Base-by-base conservation (phyloP, 176 grass and related monocot genomes). In the Oropetium thomaeum region DNA sequence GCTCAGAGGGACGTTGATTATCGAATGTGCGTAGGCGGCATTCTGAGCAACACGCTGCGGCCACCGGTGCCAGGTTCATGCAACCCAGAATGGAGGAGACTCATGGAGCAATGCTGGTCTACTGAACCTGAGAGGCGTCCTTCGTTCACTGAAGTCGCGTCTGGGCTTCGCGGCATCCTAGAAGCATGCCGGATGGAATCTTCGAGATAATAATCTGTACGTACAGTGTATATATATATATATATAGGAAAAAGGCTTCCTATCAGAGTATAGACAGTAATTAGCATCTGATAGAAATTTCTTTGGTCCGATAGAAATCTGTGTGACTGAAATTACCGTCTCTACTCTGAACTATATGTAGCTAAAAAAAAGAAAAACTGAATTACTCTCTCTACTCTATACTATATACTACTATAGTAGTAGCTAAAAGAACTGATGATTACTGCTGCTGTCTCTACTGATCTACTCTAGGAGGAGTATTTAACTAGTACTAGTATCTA, bases 101-200 rank as follows among this genome's bases (percentile, higher is more conserved):
- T 98, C 61, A 98, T 94, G 95, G 95, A 97, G 71, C 78, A 89
- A 37, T 93, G 95, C 52, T 97, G 95, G 95, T 82, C 79, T 67
- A 83, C 78, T 32, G 71, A 93, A 71, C 86, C 88, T 22, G 81
- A 78, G 27, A 68, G 79, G 63, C 81, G 95, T 14, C 95, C 95
- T 69, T 89, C 95, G 8, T 97, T 97, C 71, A 88, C 79, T 16
- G 82, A 93, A 75, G 84, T 94, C 5, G 90, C 86, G 14, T 86
- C 58, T 38, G 70, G 62, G 23, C 65, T 98, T 17, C 72, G 72
- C 14, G 66, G 51, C 60, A 87, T 97, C 58, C 83, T 89, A 29
- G 75, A 87, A 74, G 74, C 60, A 52, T 75, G 67, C 70, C 75
- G 78, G 90, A 67, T 28, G 4, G 48, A 76, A 79, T 16, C 60